These are phyloP conservation scores for Termitomyces eurrhizus DNA, from an alignment of 768 basidiomycete species.

Conservation along the genomic window DNA sequence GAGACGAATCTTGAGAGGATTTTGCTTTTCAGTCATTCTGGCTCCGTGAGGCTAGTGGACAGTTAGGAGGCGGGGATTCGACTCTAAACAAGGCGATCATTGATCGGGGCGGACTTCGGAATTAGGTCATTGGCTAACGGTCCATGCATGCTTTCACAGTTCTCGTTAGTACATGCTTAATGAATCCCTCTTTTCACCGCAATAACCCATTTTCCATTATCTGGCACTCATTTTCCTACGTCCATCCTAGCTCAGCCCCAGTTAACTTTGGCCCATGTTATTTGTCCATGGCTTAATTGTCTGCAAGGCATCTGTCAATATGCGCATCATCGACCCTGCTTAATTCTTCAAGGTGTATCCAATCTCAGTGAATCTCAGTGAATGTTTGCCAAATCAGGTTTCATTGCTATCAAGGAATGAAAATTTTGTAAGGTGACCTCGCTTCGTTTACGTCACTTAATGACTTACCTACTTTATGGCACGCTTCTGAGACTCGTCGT, in stretches of 20 bases:
- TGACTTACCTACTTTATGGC: not conserved
- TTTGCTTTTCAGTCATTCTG: slow-evolving; percentile 29
- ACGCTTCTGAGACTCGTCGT: not conserved
- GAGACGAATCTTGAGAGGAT: slow-evolving; percentile 52
- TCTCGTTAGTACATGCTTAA: not conserved
- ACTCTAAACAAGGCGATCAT: not conserved
- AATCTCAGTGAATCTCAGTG: not conserved
- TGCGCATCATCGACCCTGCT: not conserved
- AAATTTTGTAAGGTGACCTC: not conserved
- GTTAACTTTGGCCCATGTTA: not conserved
- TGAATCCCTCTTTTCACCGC: not conserved
- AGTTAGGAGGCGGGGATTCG: not conserved
- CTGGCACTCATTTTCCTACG: not conserved
- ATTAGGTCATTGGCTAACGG: not conserved
- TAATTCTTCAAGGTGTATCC: not conserved
- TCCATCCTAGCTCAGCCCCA: not conserved
- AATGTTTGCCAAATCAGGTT: not conserved
- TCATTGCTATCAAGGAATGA: slow-evolving; percentile 1
- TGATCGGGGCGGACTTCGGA: slow-evolving; percentile 8
- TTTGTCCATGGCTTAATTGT: not conserved
- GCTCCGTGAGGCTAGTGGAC: not conserved
- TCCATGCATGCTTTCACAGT: not conserved
- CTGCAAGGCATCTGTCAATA: not conserved
- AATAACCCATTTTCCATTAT: not conserved
- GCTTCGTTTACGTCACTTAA: slow-evolving; percentile 6